Base-by-base conservation (phyloP, 2,329 filamentous ascomycete genomes). In the Aspergillus sp. region DNA sequence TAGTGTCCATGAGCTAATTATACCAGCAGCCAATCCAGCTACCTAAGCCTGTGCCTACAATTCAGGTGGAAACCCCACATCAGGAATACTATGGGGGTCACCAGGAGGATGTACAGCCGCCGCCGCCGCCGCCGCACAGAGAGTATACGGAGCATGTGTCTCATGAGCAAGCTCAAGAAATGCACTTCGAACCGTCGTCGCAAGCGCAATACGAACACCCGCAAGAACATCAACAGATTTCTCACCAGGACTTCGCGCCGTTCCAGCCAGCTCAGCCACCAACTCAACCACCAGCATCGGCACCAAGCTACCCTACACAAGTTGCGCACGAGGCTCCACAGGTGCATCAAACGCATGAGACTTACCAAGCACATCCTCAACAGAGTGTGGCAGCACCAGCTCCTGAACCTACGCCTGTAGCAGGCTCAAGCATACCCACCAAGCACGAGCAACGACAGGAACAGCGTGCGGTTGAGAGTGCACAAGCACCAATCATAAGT, bases 401-500 rank as follows among this genome's bases (percentile, higher is more conserved):
- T 32, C 25, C 27, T 7, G 15, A 27, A 27, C n/a, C 17, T 6
- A 19, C 23, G 3, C 8, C 15, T 3, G 8, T n/a, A n/a, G 15
- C 15, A 50, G 44, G 21, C 3, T 10, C 25, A 19, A 13, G 8
- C 0, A 3, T 2, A 17, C 15, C 15, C 25, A 30, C 3, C 3
- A 8, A 50, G 8, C 13, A 32, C 25, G 25, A 30, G 23, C 39
- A n/a, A 44, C 39, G 19, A 3, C 52, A 42, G 27, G 54, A 52
- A 21, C 23, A 58, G 8, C 25, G 57, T 42, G 39, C 10, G 11
- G 30, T 27, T 32, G 47, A 50, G 17, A 60, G 17, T 44, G 44
- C 52, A 5, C 48, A 55, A 38, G 59, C 63, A 17, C 70, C 69
- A 27, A 50, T 74, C 5, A 50, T 72, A 25, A 79, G 76, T 56